A percentile compares a stretch with the other conserved stretches of the same genome.
These are phyloP conservation scores for Drosera spatulata DNA, from an alignment of 179 eudicot genomes.

Conservation along the genomic window DNA sequence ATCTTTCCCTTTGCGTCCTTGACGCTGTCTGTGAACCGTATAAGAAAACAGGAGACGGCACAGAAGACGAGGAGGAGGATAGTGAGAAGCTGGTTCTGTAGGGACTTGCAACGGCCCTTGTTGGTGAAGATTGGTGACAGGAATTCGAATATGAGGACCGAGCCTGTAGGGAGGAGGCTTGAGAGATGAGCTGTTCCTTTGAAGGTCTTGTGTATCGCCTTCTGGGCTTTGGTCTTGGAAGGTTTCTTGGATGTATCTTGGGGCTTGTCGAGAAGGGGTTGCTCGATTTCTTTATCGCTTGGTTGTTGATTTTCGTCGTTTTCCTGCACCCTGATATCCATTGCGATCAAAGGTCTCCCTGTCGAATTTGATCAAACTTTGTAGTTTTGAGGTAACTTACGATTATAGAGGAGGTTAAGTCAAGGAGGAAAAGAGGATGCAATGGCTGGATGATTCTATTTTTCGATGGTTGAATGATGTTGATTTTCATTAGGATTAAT, in stretches of 20 bases:
- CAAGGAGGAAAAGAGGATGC: no score
- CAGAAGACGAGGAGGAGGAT: constrained; percentile 25
- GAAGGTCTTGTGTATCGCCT: constrained; percentile 47
- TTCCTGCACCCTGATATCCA: no score
- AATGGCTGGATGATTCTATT: no score
- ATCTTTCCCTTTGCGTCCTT: constrained; percentile 57
- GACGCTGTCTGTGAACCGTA: constrained; percentile 65
- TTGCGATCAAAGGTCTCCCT: no score
- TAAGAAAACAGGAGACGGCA: constrained; percentile 37
- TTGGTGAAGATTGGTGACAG: constrained; percentile 53
- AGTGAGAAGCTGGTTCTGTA: constrained; percentile 20
- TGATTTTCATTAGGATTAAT: no score
- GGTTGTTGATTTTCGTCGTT: no score
- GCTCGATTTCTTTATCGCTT: not conserved
- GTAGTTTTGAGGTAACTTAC: no score
- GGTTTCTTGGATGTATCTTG: constrained; percentile 12
- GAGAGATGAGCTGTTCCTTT: constrained; percentile 48
- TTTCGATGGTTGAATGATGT: no score
- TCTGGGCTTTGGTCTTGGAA: constrained; percentile 36
- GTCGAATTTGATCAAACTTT: no score
- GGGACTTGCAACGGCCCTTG: constrained; percentile 38
- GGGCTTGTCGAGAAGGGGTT: constrained; percentile 1
- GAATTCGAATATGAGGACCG: constrained; percentile 57
- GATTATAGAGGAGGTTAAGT: no score
- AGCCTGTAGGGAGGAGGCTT: constrained; percentile 69